Percentiles rank a stretch among this genome's conserved stretches.
Evolutionary conservation across 73 alveolate genomes (phyloP).

Genomic region (Tetrahymena thermophila): DNA sequence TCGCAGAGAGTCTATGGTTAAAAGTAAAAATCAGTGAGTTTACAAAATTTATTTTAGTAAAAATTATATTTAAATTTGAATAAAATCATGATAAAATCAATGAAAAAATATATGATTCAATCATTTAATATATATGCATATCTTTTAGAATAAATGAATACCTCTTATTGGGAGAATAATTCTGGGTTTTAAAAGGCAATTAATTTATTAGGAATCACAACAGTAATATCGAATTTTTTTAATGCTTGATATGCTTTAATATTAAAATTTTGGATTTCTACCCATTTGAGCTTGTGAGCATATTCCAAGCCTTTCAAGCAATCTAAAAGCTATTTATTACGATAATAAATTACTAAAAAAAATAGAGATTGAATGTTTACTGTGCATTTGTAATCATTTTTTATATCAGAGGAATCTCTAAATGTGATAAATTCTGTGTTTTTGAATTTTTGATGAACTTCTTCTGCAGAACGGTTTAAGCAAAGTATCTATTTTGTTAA

Average conservation of each 20-base stretch:
- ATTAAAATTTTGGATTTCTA: conserved; percentile 66
- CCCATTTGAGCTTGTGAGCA: conserved; percentile 88
- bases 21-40: neutral
- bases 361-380: neutral
- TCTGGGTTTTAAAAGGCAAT: conserved; percentile 58
- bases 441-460: conserved; percentile 71
- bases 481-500: neutral
- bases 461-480: conserved; percentile 73
- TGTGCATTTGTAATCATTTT: conserved; percentile 81
- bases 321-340: conserved; percentile 21
- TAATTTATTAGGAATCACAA: conserved; percentile 87
- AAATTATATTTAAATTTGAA: neutral
- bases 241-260: conserved; percentile 76
- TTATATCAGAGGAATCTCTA: conserved; percentile 86
- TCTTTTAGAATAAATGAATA: neutral
- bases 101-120: no score
- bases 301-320: conserved; percentile 85
- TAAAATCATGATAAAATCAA: no score
- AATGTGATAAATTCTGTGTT: conserved; percentile 56
- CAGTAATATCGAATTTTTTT: conserved; percentile 88
- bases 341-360: neutral
- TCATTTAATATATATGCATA: neutral
- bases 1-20: neutral
- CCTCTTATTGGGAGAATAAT: neutral
- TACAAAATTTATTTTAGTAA: neutral